Percentiles rank a stretch among this genome's conserved stretches.
Conservation (phyloP, 2,329 filamentous ascomycete species). For the Hyphodiscus sp. region DNA sequence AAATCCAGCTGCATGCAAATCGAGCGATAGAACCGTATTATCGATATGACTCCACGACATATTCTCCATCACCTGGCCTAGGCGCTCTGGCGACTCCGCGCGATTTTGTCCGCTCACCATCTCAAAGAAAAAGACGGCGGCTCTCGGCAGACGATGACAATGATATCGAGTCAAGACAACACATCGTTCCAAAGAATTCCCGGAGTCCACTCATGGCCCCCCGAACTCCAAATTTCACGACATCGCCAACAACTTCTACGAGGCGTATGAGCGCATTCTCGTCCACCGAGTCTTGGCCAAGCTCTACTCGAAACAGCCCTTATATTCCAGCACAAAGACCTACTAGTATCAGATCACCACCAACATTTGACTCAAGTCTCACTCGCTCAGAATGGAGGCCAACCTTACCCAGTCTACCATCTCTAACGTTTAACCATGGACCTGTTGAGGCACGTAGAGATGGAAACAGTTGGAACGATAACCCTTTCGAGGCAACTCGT, state of each 20-base stretch:
- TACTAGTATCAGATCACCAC: constrained; percentile 4
- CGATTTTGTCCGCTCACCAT: constrained; percentile 6
- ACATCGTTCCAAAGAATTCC: constrained; percentile 5
- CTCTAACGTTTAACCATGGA: constrained; percentile 10
- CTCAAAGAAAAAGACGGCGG: constrained; percentile 16
- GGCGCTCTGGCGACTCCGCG: background rate
- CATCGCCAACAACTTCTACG: constrained; percentile 8
- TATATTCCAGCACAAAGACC: constrained; percentile 4
- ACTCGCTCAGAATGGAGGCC: constrained; percentile 12
- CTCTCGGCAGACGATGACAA: constrained; percentile 13
- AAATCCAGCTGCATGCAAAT: constrained; percentile 6
- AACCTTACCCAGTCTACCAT: constrained; percentile 18
- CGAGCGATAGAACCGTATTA: constrained; percentile 2
- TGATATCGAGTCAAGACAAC: constrained; percentile 6
- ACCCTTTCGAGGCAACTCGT: constrained; percentile 14
- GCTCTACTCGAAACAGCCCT: constrained; percentile 13
- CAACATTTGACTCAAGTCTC: constrained; percentile 3
- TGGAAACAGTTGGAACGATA: constrained; percentile 9
- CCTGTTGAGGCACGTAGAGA: constrained; percentile 1
- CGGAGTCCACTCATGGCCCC: constrained; percentile 9
- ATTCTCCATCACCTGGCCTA: constrained; percentile 5
- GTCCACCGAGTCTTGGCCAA: constrained; percentile 7
- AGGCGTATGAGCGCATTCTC: constrained; percentile 6
- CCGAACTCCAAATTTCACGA: constrained; percentile 8
- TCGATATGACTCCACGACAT: constrained; percentile 4